These are phyloP conservation scores for Blastomyces emzantsi DNA, from an alignment of 2,329 filamentous ascomycete species.

Conservation along the genomic window DNA sequence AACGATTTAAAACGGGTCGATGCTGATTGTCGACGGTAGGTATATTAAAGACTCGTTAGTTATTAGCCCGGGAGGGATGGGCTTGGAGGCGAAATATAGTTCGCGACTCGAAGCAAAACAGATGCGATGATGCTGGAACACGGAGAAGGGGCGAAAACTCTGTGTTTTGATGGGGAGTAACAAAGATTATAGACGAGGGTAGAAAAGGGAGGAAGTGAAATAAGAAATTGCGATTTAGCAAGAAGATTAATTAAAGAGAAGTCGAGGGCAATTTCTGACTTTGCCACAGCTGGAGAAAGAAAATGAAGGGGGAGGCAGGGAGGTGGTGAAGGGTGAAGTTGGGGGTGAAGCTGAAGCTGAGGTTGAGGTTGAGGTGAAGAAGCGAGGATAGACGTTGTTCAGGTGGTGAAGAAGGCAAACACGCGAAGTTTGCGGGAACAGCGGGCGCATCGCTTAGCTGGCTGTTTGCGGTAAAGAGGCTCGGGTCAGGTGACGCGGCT, in stretches of 20 bases:
- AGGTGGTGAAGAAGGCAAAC: slow-evolving; percentile 1
- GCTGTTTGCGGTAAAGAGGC: background rate
- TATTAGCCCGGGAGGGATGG: background rate
- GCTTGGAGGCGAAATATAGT: background rate
- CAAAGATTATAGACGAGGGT: background rate
- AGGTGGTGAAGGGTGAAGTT: background rate
- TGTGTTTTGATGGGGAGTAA: background rate
- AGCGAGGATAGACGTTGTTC: background rate
- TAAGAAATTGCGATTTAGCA: background rate
- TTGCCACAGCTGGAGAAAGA: background rate
- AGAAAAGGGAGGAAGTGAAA: background rate
- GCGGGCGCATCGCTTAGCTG: slow-evolving; percentile 6
- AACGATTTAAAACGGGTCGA: background rate
- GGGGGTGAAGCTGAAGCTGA: slow-evolving; percentile 5
- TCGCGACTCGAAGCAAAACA: background rate
- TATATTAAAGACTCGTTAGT: slow-evolving; percentile 1
- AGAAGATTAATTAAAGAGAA: background rate
- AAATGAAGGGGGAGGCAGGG: background rate
- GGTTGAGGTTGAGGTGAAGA: background rate
- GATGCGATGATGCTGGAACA: background rate
- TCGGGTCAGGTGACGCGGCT: background rate
- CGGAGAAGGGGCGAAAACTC: background rate
- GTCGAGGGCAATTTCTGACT: background rate
- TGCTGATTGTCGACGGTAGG: background rate
- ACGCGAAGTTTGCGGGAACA: background rate